A percentile compares a stretch with the other conserved stretches of the same genome.
Evolutionary conservation across 2,329 filamentous ascomycete species (phyloP).

Genomic region (Chrysoporthe puriensis): DNA sequence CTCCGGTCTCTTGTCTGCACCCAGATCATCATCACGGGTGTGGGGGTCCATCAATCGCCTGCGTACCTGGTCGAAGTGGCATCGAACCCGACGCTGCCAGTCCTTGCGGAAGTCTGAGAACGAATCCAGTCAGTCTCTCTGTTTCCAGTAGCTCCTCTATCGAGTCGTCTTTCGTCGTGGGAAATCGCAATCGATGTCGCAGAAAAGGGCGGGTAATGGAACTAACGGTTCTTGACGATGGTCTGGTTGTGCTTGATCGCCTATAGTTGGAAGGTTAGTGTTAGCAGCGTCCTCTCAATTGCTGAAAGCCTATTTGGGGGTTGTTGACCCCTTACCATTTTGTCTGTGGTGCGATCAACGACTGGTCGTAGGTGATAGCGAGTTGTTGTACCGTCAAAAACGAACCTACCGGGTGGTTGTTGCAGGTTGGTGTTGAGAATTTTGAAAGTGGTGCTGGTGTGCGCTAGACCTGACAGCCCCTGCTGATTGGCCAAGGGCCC

Average conservation of each 20-base stretch:
- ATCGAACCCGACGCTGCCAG: conserved; percentile 98
- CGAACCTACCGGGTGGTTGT: conserved; percentile 18
- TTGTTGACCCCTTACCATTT: conserved; percentile 50
- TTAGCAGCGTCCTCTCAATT: conserved; percentile 32
- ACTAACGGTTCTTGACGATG: conserved; percentile 92
- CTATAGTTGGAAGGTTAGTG: conserved; percentile 50
- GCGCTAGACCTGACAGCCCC: conserved; percentile 2
- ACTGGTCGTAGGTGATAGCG: conserved; percentile 30
- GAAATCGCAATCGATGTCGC: conserved; percentile 32
- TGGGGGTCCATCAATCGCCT: conserved; percentile 32
- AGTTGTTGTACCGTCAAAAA: conserved; percentile 27
- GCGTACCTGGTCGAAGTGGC: conserved; percentile 99
- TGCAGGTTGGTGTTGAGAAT: conserved; percentile 24
- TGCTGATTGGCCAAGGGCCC: conserved; percentile 24
- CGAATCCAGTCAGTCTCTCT: conserved; percentile 45
- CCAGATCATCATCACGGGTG: conserved; percentile 27
- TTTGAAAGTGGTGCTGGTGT: conserved; percentile 30
- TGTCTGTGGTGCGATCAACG: conserved; percentile 57
- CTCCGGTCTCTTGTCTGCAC: conserved; percentile 5
- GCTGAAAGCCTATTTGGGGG: conserved; percentile 23
- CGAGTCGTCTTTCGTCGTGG: conserved; percentile 33
- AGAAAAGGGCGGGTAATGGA: conserved; percentile 32
- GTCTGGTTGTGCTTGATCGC: conserved; percentile 99
- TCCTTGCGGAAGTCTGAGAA: conserved; percentile 95
- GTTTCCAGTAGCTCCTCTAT: conserved; percentile 5